Conservation (phyloP, 208 protist species). For the Blastocrithidia nonstop region DNA sequence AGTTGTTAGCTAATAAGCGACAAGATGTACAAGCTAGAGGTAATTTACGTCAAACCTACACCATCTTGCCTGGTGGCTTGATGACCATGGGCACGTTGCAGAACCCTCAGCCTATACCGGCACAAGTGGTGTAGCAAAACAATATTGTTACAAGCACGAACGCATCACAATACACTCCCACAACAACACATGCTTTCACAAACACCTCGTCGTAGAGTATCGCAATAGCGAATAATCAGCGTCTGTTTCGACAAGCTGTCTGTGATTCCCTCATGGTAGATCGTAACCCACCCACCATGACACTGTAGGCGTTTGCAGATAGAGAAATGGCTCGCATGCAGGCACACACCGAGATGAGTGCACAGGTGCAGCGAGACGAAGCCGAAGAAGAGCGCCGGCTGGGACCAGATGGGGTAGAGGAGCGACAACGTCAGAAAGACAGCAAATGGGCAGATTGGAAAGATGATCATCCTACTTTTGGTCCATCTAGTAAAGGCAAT, state of each 20-base stretch:
- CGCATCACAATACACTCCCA: too few relatives aligned
- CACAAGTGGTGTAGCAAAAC: slow-evolving; percentile 10
- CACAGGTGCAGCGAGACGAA: slow-evolving; percentile 18
- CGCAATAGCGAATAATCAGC: too few relatives aligned
- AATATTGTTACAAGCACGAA: too few relatives aligned
- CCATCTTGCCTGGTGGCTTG: slow-evolving; percentile 63
- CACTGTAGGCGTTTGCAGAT: slow-evolving; percentile 72
- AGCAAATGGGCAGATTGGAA: slow-evolving; percentile 66
- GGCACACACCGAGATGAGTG: slow-evolving; percentile 26
- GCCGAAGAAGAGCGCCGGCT: slow-evolving; percentile 64
- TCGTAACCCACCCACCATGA: slow-evolving; percentile 71
- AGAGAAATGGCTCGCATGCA: slow-evolving; percentile 71
- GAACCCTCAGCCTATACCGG: slow-evolving; percentile 18
- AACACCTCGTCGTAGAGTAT: too few relatives aligned
- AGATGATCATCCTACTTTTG: slow-evolving; percentile 67
- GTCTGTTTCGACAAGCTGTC: slow-evolving; percentile 54
- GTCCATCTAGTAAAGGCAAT: slow-evolving; percentile 66
- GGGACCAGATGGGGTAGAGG: slow-evolving; percentile 70
- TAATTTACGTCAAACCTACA: slow-evolving; percentile 75
- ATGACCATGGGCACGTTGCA: slow-evolving; percentile 43
- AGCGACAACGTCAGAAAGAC: slow-evolving; percentile 69
- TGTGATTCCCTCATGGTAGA: slow-evolving; percentile 61
- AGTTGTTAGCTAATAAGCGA: slow-evolving; percentile 47
- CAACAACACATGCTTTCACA: too few relatives aligned
- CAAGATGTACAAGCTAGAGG: slow-evolving; percentile 13